Evolutionary conservation across 2,329 filamentous ascomycete genomes (phyloP), one percentile per base, ranked within the genome.

Genomic region (Aspergillus clavatus): DNA sequence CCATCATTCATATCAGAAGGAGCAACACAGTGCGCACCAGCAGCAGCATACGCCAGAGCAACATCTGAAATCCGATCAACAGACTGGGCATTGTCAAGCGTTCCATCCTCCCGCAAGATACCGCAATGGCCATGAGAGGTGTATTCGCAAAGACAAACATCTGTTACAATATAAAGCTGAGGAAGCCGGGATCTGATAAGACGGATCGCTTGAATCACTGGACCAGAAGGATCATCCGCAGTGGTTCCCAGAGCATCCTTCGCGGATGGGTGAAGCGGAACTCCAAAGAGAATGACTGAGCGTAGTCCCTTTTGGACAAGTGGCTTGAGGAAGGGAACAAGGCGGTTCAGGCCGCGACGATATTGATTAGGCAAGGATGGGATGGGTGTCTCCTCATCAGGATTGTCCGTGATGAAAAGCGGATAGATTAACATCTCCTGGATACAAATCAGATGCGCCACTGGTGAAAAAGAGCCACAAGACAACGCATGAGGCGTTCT

Each of bases 1-100:
- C 93, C 93, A 66, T 98, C 93, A 67, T 97, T 98, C 93, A 98
- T 98, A 68, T 98, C 93, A 1, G 89, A 95, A 2, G 93, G 93
- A 0, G 93, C 93, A 22, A 98, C 89, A 67, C 91, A 97, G 71
- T 98, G 93, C 0, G 91, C 93, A 46, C 93, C 93, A 12, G 93
- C 93, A 61, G 85, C 79, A n/a, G 93, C 93, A 65, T 98, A 98
- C 26, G 91, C 88, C 53, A 97, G 78, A n/a, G 93, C 91, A n/a
- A 97, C 91, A 66, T 97, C 90, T 3, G 87, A 91, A 58, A 98
- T 90, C 51, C 93, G 85, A 63, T 97, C 91, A 7, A 97, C 89
- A 3, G 89, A 95, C 38, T 95, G 80, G 53, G 84, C 82, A 65
- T 98, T 97, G 78, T 97, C 95, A 48, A 98, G 78, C 51, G 83